Evolutionary conservation across 108 stramenopile genomes (phyloP), one percentile per base, ranked within the genome.

Genomic region (Skeletonema menzelii): DNA sequence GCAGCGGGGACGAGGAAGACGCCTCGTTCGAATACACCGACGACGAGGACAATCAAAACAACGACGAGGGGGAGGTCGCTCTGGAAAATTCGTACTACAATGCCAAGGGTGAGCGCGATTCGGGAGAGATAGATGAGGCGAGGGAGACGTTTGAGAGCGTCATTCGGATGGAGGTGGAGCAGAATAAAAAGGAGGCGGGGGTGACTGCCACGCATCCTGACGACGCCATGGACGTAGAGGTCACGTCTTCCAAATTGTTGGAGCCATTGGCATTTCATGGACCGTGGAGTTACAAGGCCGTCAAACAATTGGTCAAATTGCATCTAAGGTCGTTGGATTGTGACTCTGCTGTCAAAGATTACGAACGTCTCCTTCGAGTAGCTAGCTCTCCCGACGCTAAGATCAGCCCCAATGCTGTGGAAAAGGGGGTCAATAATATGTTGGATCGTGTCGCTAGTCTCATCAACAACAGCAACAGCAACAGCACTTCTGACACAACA

Each of bases 11-110:
- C 0, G 87, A 90, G 57, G 90, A 95, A 37, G 91, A 91, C 46
- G 87, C 93, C 47, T 60, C 76, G 12, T 92, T 93, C 73, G 86
- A 95, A 56, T 97, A 96, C 79, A 95, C 95, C 44, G 96, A 96
- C 73, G 93, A 95, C 56, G 92, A 96, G 57, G 89, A 56, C 3
- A 47, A 60, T 14, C 79, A 75, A 19, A 83, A 93, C 47, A 88
- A 92, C 67, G 72, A 67, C 55, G 93, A 94, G 40, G 84, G 87
- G 5, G 91, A 90, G 17, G 76, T 97, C 22, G 84, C 82, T 26
- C 65, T 86, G 19, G 97, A 97, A 70, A 97, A 96, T 82, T 70
- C 78, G 19, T 97, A 97, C 76, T 97, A 96, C 87, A 94, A 95
- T 57, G 91, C 87, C 81, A 97, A 96, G 81, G 88, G 84, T 0